A percentile compares a stretch with the other conserved stretches of the same genome.
Conservation (phyloP, 2,329 filamentous ascomycete species). For the Plenodomus lindquistii region DNA sequence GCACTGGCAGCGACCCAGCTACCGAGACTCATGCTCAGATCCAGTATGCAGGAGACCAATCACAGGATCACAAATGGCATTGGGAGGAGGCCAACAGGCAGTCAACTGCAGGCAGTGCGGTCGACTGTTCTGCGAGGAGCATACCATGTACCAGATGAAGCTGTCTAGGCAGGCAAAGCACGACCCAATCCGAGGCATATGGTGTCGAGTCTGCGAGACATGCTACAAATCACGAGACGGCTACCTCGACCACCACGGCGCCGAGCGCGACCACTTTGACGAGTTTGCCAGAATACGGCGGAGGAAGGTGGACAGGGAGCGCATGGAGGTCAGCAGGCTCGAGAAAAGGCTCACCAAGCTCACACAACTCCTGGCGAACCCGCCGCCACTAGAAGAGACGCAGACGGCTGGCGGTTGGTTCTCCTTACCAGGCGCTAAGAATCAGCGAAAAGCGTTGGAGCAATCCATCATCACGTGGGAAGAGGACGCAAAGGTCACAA, state of each 20-base stretch:
- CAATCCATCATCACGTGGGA: constrained; percentile 96
- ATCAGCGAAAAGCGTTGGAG: constrained; percentile 78
- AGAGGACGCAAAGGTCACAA: constrained; percentile 77
- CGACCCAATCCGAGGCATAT: constrained; percentile 86
- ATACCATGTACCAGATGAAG: constrained; percentile 99
- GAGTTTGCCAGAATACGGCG: constrained; percentile 72
- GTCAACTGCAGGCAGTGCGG: constrained; percentile 96
- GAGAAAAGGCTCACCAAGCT: constrained; percentile 92
- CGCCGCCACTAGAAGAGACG: constrained; percentile 66
- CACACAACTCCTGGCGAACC: constrained; percentile 78
- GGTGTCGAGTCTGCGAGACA: constrained; percentile 97
- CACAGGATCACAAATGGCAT: constrained; percentile 56
- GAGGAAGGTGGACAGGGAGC: constrained; percentile 79
- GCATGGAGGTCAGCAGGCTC: constrained; percentile 83
- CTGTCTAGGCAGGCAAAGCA: constrained; percentile 85
- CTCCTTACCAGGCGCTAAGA: constrained; percentile 64
- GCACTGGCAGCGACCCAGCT: constrained; percentile 83
- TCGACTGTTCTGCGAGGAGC: constrained; percentile 90
- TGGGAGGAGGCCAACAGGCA: constrained; percentile 78
- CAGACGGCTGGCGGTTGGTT: constrained; percentile 56
- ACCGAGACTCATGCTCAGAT: constrained; percentile 82
- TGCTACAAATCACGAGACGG: constrained; percentile 96
- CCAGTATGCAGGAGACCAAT: constrained; percentile 69
- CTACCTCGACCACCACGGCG: constrained; percentile 84
- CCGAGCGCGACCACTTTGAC: constrained; percentile 71